These are phyloP conservation scores for Ananas comosus DNA, from an alignment of 176 grass and related monocot genomes.

Conservation along the genomic window DNA sequence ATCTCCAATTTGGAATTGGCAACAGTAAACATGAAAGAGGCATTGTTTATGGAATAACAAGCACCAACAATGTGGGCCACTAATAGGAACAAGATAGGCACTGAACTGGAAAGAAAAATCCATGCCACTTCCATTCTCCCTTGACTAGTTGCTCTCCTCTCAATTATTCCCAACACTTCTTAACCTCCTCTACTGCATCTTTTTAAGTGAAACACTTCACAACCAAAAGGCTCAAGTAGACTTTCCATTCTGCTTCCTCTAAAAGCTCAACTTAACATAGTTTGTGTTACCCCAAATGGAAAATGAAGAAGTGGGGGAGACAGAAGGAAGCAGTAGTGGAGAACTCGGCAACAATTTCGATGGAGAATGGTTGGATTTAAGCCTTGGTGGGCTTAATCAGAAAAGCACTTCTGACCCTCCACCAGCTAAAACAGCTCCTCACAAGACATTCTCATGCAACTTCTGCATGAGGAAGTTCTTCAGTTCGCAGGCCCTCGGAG, in stretches of 20 bases:
- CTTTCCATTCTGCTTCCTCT: background rate
- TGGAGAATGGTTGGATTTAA: conserved; percentile 51
- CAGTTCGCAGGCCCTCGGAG: conserved; percentile 77
- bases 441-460: conserved; percentile 80
- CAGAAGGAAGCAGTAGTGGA: conserved; percentile 18
- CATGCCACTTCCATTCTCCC: conserved; percentile 31
- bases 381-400: conserved; percentile 21
- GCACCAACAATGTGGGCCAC: conserved; percentile 33
- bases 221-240: background rate
- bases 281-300: conserved; percentile 21
- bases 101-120: conserved; percentile 30
- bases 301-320: conserved; percentile 35
- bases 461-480: conserved; percentile 90
- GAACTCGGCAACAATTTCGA: conserved; percentile 22
- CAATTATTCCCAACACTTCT: conserved; percentile 1
- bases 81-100: conserved; percentile 28
- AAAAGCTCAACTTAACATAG: conserved; percentile 18
- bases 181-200: background rate
- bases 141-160: conserved; percentile 32
- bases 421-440: conserved; percentile 28
- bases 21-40: conserved; percentile 26
- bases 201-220: conserved; percentile 2
- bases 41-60: conserved; percentile 27
- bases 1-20: conserved; percentile 24
- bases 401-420: conserved; percentile 20